Evolutionary conservation across 495 filamentous ascomycete genomes (phyloP).

Genomic region (Annulohypoxylon moriforme): DNA sequence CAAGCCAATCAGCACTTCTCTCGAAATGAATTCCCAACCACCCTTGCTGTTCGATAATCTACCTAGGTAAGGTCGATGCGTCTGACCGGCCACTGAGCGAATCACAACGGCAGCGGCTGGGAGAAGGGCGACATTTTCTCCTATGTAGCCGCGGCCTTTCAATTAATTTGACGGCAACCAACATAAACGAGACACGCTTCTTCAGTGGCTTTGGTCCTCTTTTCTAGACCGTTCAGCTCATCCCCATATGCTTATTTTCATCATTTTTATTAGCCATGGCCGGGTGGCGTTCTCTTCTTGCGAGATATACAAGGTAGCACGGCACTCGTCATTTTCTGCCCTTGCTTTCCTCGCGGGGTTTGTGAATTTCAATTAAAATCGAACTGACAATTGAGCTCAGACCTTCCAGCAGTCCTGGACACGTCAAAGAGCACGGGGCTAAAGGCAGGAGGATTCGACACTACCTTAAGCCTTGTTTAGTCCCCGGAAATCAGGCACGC

Average conservation of each 20-base stretch:
- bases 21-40: slow-evolving; percentile 38
- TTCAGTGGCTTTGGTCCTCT: slow-evolving; percentile 12
- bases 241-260: neutral
- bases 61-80: slow-evolving; percentile 18
- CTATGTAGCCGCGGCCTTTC: slow-evolving; percentile 36
- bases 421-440: slow-evolving; percentile 16
- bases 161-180: slow-evolving; percentile 44
- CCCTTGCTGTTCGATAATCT: slow-evolving; percentile 34
- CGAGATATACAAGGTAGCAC: slow-evolving; percentile 7
- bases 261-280: neutral
- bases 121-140: slow-evolving; percentile 8
- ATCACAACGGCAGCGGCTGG: slow-evolving; percentile 25
- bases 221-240: slow-evolving; percentile 15
- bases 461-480: neutral
- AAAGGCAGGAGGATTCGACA: slow-evolving; percentile 21
- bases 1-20: slow-evolving; percentile 27
- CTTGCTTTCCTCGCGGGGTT: neutral
- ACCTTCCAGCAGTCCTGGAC: slow-evolving; percentile 20
- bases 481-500: slow-evolving; percentile 5
- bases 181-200: slow-evolving; percentile 34
- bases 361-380: neutral
- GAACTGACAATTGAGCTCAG: slow-evolving; percentile 23
- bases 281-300: neutral
- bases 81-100: slow-evolving; percentile 14
- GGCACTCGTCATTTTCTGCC: slow-evolving; percentile 18